Evolutionary conservation across 805 yeast genomes (phyloP).

Genomic region (Pichia nanzhaoensis): DNA sequence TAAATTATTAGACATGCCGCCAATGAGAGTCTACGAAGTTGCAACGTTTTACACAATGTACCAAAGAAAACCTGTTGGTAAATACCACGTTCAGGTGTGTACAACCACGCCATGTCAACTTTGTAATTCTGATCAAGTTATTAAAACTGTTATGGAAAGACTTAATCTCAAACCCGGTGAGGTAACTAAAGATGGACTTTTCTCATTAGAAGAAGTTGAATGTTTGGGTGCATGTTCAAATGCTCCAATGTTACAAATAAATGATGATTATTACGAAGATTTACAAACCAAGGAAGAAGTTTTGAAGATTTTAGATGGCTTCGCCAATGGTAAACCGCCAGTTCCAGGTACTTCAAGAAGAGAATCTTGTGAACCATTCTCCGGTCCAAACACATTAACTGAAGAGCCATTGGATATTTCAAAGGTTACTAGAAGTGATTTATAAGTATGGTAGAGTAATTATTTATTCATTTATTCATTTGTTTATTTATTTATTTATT

Average conservation of each 20-base stretch:
- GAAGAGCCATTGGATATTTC: constrained; percentile 64
- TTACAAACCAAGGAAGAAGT: constrained; percentile 58
- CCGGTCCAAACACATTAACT: constrained; percentile 59
- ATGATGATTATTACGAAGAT: constrained; percentile 80
- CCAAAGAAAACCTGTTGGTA: constrained; percentile 81
- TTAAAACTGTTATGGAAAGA: constrained; percentile 57
- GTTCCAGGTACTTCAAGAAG: constrained; percentile 63
- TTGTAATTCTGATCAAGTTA: constrained; percentile 74
- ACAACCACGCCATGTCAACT: constrained; percentile 88
- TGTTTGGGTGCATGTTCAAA: constrained; percentile 90
- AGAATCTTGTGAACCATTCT: constrained; percentile 68
- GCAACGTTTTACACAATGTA: constrained; percentile 92
- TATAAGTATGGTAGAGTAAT: constrained; percentile 29
- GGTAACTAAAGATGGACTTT: constrained; percentile 66
- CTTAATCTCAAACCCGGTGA: constrained; percentile 68
- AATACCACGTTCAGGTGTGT: constrained; percentile 76
- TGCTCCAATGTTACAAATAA: constrained; percentile 82
- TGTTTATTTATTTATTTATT: not conserved
- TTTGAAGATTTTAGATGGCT: constrained; percentile 50
- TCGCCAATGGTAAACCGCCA: constrained; percentile 57
- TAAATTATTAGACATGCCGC: constrained; percentile 77
- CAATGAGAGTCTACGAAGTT: constrained; percentile 90
- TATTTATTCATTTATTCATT: too few relatives aligned
- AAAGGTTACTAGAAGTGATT: constrained; percentile 64
- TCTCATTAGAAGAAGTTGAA: constrained; percentile 83